phyloP scores from a whole-genome alignment of 2,329 filamentous ascomycete genomes.

The Fusarium sp. region DNA sequence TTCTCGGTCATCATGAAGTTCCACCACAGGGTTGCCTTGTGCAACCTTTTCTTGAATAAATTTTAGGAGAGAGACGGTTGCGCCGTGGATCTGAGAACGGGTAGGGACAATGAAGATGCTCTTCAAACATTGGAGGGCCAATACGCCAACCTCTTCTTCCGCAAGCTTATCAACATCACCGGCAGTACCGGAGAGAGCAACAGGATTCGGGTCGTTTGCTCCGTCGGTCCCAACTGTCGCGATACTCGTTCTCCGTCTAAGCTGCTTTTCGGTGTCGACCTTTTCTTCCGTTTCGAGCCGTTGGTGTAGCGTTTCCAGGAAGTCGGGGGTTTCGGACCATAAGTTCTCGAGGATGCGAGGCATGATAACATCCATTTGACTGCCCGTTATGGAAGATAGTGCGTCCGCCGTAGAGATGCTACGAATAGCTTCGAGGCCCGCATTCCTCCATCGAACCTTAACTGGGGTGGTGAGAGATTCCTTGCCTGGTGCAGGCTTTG shows the following conservation, averaged over 20 bases:
- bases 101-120: slow-evolving; percentile 86
- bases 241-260: slow-evolving; percentile 77
- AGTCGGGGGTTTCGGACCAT: slow-evolving; percentile 75
- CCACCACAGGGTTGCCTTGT: slow-evolving; percentile 63
- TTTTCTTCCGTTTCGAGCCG: slow-evolving; percentile 74
- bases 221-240: slow-evolving; percentile 75
- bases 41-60: slow-evolving; percentile 73
- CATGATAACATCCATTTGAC: slow-evolving; percentile 80
- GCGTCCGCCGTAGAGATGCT: slow-evolving; percentile 82
- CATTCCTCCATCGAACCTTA: slow-evolving; percentile 78
- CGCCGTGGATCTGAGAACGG: slow-evolving; percentile 79
- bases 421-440: slow-evolving; percentile 79
- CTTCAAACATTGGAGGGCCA: slow-evolving; percentile 86
- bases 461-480: slow-evolving; percentile 72
- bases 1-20: slow-evolving; percentile 50
- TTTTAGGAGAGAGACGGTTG: slow-evolving; percentile 75
- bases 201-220: slow-evolving; percentile 67
- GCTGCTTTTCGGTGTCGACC: slow-evolving; percentile 68
- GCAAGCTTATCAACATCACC: slow-evolving; percentile 89
- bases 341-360: slow-evolving; percentile 89
- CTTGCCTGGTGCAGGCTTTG: slow-evolving; percentile 61
- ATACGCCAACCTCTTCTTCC: slow-evolving; percentile 84
- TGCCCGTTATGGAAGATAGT: slow-evolving; percentile 75
- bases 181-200: slow-evolving; percentile 80
- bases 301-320: slow-evolving; percentile 73